phyloP scores from a whole-genome alignment of 305 asterid species.

The Plantago coronopus region DNA sequence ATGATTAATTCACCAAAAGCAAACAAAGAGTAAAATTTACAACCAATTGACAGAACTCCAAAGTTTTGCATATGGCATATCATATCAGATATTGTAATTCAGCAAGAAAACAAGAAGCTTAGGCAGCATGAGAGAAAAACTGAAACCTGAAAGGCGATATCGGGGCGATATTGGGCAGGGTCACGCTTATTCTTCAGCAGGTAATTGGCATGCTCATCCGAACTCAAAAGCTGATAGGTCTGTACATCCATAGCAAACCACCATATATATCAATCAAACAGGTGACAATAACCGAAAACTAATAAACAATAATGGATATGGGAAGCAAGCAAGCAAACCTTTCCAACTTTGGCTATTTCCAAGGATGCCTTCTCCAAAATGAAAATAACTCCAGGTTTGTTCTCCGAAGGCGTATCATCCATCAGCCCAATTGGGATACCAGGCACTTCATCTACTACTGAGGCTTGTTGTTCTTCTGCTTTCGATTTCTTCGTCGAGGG shows the following conservation, averaged over 20 bases:
- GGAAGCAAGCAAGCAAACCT: constrained; percentile 44
- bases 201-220: constrained; percentile 69
- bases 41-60: too few relatives aligned
- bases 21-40: too few relatives aligned
- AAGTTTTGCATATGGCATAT: too few relatives aligned
- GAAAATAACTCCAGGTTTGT: constrained; percentile 62
- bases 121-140: constrained; percentile 1
- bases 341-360: constrained; percentile 92
- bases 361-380: constrained; percentile 82
- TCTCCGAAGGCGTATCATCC: constrained; percentile 24
- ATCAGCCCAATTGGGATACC: constrained; percentile 53
- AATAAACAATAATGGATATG: too few relatives aligned
- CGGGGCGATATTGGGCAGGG: constrained; percentile 87
- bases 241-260: constrained; percentile 25
- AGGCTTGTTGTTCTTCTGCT: constrained; percentile 28
- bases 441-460: constrained; percentile 40
- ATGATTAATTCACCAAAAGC: too few relatives aligned
- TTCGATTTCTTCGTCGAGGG: constrained; percentile 38
- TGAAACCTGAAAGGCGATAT: constrained; percentile 85
- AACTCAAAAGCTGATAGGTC: constrained; percentile 76
- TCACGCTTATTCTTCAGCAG: constrained; percentile 52
- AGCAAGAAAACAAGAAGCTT: constrained; percentile 4
- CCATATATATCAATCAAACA: constrained; percentile 5
- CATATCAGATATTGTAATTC: background rate
- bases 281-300: background rate